Evolutionary conservation across 2,329 filamentous ascomycete species (phyloP).

Genomic region (Hymenoscyphus occultus): DNA sequence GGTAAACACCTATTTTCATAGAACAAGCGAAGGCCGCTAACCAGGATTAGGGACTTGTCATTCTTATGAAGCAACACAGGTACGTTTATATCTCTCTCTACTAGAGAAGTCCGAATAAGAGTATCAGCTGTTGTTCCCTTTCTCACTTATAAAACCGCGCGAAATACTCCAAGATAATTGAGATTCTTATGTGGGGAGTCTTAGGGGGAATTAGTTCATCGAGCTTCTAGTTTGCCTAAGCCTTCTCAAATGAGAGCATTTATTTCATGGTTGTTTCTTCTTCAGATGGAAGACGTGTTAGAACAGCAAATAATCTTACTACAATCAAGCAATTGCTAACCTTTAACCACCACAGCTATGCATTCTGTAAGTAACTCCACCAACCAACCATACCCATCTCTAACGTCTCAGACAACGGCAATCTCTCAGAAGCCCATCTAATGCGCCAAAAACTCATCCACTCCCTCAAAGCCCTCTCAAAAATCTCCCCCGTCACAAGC

Average conservation of each 20-base stretch:
- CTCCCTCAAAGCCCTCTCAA: constrained; percentile 56
- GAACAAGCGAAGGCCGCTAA: background rate
- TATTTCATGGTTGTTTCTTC: too few relatives aligned
- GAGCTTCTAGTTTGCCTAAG: too few relatives aligned
- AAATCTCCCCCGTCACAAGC: constrained; percentile 45
- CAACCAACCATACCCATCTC: constrained; percentile 1
- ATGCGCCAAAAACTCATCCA: constrained; percentile 44
- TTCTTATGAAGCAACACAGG: constrained; percentile 80
- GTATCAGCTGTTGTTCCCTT: too few relatives aligned
- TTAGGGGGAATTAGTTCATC: too few relatives aligned
- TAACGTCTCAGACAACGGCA: constrained; percentile 57
- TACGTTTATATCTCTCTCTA: background rate
- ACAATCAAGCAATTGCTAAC: background rate
- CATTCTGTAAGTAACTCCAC: constrained; percentile 49
- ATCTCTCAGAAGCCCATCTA: constrained; percentile 60
- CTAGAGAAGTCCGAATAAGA: background rate
- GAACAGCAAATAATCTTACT: background rate
- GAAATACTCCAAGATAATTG: too few relatives aligned
- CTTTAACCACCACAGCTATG: constrained; percentile 46
- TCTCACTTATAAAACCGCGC: too few relatives aligned
- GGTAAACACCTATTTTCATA: background rate
- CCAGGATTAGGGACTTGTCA: constrained; percentile 59
- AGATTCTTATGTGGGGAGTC: too few relatives aligned
- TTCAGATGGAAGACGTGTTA: too few relatives aligned
- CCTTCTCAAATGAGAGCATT: too few relatives aligned